Evolutionary conservation across 179 eudicot genomes (phyloP), one percentile per base, ranked within the genome.

Genomic region (Carnegiea gigantea): DNA sequence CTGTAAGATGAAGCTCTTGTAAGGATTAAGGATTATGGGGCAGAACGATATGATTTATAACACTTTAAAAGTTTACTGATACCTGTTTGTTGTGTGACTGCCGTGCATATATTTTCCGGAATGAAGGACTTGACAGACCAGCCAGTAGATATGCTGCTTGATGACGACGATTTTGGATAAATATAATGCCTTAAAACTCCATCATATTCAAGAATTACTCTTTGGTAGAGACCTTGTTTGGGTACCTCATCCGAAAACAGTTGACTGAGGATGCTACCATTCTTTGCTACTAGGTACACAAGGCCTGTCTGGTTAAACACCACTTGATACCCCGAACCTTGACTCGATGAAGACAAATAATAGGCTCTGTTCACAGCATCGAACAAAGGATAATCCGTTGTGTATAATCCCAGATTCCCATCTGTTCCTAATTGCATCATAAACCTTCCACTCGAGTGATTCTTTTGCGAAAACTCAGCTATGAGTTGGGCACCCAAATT

Each of bases 61-160:
- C 36, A 3, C 3, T 33, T 33, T 33, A 33, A 33, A 33, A 33
- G 5, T 53, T 3, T 13, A 11, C 14, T n/a, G 0, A n/a, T 67
- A 67, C 71, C 86, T 70, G 83, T 76, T 0, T 59, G n/a, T 49
- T 76, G 73, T 44, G 70, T 68, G 5, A 76, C 80, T 20, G 72
- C 67, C 20, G 78, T 70, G 75, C 86, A 83, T 26, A 83, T 83
- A 60, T 83, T 83, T 0, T 76, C 80, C 0, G 86, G 86, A 4
- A 70, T 72, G 36, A 80, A 70, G 12, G 86, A 54, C 77, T 75
- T 80, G 30, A 59, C 17, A 8, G 80, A 76, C 86, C 86, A 83
- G 4, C 80, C 77, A 6, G 59, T 14, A 24, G 36, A 28, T 17
- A 2, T 21, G 26, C 26, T 60, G 9, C 26, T n/a, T n/a, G 23